Evolutionary conservation across 1,284 basidiomycete species (phyloP).

Genomic region (Trichosporon sp.): DNA sequence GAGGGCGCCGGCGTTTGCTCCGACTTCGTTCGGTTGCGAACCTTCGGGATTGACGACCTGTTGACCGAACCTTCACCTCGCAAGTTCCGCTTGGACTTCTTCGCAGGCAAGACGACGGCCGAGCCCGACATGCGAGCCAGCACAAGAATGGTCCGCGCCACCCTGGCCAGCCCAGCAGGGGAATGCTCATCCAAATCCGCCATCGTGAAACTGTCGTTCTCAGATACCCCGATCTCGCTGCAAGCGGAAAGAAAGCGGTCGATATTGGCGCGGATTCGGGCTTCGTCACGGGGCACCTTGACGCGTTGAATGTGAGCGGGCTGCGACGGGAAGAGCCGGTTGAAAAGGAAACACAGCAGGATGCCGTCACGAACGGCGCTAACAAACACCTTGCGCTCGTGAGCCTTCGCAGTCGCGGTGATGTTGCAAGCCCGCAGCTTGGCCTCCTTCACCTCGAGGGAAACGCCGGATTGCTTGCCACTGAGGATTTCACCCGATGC

Average conservation of each 20-base stretch:
- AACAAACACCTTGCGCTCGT: conserved; percentile 68
- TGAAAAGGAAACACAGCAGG: conserved; percentile 69
- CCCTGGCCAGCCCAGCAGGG: conserved; percentile 41
- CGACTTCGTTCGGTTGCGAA: conserved; percentile 18
- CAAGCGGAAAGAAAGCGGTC: conserved; percentile 49
- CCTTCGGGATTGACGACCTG: conserved; percentile 14
- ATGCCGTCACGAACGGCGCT: conserved; percentile 79
- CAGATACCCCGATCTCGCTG: conserved; percentile 38
- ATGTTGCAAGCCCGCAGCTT: conserved; percentile 57
- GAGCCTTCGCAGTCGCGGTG: conserved; percentile 66
- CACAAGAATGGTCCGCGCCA: conserved; percentile 63
- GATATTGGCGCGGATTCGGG: conserved; percentile 42
- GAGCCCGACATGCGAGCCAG: conserved; percentile 64
- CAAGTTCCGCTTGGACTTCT: conserved; percentile 13
- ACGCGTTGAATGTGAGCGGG: conserved; percentile 44
- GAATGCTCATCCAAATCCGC: conserved; percentile 43
- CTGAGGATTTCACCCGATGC: conserved; percentile 35
- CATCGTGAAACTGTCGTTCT: conserved; percentile 42
- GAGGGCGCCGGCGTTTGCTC: conserved; percentile 12
- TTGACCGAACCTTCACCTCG: conserved; percentile 1
- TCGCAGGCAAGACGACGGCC: conserved; percentile 9
- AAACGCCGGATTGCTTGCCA: conserved; percentile 27
- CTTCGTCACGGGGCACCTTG: conserved; percentile 47
- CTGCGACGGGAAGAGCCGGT: conserved; percentile 46
- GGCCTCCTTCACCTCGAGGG: conserved; percentile 51